Percentiles rank a stretch among this genome's conserved stretches.
Conservation (phyloP, 192 early-diverging fungal species). For the Diversispora eburnea region DNA sequence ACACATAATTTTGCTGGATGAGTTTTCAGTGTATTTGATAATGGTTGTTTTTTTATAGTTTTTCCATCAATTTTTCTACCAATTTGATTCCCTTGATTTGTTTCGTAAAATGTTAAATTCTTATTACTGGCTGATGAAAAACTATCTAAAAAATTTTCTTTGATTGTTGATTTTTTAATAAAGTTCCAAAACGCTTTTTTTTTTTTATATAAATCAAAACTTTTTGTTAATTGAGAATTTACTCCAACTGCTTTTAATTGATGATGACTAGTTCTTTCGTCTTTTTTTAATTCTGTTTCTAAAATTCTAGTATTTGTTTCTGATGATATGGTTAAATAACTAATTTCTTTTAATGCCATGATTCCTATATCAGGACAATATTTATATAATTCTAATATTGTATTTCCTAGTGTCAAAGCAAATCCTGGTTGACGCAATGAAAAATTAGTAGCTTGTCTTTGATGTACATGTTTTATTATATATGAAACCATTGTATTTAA, state of each 20-base stretch:
- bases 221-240: not conserved
- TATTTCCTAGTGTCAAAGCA: not conserved
- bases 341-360: not conserved
- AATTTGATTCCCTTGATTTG: not conserved
- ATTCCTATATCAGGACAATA: not conserved
- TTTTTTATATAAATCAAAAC: too few species aligned
- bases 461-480: not conserved
- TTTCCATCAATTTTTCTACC: not conserved
- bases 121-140: not conserved
- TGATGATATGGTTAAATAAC: constrained; percentile 1
- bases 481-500: not conserved
- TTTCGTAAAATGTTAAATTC: not conserved
- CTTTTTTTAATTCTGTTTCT: not conserved
- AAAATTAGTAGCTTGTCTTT: not conserved
- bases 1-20: constrained; percentile 7
- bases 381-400: constrained; percentile 2
- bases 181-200: too few species aligned
- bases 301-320: constrained; percentile 6
- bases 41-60: not conserved
- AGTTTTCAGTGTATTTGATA: not conserved
- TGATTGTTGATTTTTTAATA: too few species aligned
- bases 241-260: not conserved
- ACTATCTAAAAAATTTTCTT: too few species aligned
- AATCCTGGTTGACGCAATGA: not conserved
- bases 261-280: not conserved